phyloP scores from a whole-genome alignment of 2,329 filamentous ascomycete species.

The Amauroascus verrucosus region DNA sequence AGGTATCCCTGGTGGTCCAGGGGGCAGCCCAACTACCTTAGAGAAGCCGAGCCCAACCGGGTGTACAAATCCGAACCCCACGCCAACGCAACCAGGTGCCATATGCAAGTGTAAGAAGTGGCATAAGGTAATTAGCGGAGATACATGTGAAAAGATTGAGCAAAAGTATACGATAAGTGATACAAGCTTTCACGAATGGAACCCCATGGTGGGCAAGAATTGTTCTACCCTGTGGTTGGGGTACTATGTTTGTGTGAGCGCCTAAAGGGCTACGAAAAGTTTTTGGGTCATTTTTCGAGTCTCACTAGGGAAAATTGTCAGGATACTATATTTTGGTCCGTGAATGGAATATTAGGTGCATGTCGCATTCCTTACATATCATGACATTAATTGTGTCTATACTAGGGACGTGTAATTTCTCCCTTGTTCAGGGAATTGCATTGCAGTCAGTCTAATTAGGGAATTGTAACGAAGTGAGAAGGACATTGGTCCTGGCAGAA shows the following conservation, averaged over 20 bases:
- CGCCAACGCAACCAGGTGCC: slow-evolving; percentile 17
- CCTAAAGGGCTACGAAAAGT: too few relatives aligned
- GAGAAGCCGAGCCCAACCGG: neutral
- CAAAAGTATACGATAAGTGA: slow-evolving; percentile 15
- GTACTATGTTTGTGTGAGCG: slow-evolving; percentile 13
- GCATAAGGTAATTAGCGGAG: slow-evolving; percentile 19
- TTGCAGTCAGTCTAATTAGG: too few relatives aligned
- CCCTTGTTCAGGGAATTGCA: too few relatives aligned
- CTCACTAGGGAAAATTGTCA: too few relatives aligned
- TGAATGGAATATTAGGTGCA: too few relatives aligned
- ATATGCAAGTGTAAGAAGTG: slow-evolving; percentile 20
- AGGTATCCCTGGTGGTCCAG: neutral
- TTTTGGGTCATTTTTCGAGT: too few relatives aligned
- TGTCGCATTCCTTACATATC: too few relatives aligned
- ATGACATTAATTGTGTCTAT: too few relatives aligned
- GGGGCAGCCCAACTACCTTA: slow-evolving; percentile 1
- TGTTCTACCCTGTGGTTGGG: slow-evolving; percentile 10
- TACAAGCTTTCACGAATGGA: slow-evolving; percentile 13
- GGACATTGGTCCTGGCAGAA: too few relatives aligned
- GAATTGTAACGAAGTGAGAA: too few relatives aligned
- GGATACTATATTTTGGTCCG: too few relatives aligned
- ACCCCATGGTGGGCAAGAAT: neutral
- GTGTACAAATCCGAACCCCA: neutral
- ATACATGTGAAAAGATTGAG: slow-evolving; percentile 20
- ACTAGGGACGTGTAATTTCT: too few relatives aligned